Conservation (phyloP, 2,329 filamentous ascomycete species). For the Exophiala xenobiotica region DNA sequence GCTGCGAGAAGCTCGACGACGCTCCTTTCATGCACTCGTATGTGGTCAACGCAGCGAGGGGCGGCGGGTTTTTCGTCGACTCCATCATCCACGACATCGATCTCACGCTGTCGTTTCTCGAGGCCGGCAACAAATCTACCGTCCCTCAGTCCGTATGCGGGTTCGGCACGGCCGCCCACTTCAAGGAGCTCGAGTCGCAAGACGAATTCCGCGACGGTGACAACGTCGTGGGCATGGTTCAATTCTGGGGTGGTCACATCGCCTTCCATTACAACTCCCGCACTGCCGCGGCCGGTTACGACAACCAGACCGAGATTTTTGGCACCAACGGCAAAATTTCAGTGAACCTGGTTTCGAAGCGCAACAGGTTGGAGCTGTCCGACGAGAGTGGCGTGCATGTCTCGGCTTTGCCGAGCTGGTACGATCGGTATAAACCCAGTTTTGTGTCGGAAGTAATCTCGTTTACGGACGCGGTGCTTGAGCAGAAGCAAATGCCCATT, state of each 20-base stretch:
- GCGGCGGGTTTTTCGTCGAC: slow-evolving; percentile 48
- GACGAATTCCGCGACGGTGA: slow-evolving; percentile 40
- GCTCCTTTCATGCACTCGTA: slow-evolving; percentile 46
- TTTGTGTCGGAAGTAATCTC: slow-evolving; percentile 33
- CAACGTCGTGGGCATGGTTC: slow-evolving; percentile 46
- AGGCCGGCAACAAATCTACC: slow-evolving; percentile 36
- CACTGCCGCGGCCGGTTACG: slow-evolving; percentile 45
- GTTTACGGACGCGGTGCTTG: slow-evolving; percentile 26
- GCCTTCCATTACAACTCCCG: slow-evolving; percentile 47
- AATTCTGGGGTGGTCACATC: slow-evolving; percentile 47
- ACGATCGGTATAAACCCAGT: slow-evolving; percentile 32
- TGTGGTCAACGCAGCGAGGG: slow-evolving; percentile 34
- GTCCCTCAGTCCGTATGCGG: slow-evolving; percentile 38
- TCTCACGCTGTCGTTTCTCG: slow-evolving; percentile 44
- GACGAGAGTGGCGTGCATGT: slow-evolving; percentile 29
- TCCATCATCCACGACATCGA: slow-evolving; percentile 48
- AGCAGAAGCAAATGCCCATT: slow-evolving; percentile 14
- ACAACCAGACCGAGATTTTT: slow-evolving; percentile 45
- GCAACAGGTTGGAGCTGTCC: slow-evolving; percentile 31
- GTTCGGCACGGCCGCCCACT: slow-evolving; percentile 36
- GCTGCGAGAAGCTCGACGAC: slow-evolving; percentile 41
- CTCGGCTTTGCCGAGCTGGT: slow-evolving; percentile 31
- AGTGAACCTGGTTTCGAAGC: slow-evolving; percentile 36
- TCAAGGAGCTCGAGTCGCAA: slow-evolving; percentile 39
- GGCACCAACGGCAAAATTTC: slow-evolving; percentile 41